Conservation (phyloP, 2,329 filamentous ascomycete genomes). For the Chaetomium sp. region DNA sequence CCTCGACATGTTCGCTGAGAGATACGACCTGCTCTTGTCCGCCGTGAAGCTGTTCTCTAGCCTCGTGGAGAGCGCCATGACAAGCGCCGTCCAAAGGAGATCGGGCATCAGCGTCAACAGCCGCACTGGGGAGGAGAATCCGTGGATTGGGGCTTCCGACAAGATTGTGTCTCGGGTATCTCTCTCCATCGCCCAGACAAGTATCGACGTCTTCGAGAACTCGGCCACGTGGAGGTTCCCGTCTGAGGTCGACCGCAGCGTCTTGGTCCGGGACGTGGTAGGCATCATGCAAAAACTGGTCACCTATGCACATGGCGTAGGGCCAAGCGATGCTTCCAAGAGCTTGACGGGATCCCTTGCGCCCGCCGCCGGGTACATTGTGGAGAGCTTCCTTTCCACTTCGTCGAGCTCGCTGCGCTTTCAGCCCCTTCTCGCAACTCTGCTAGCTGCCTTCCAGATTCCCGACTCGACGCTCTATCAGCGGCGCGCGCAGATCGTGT, state of each 20-base stretch:
- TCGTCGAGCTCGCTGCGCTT: slow-evolving; percentile 72
- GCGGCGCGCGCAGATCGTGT: slow-evolving; percentile 56
- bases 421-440: slow-evolving; percentile 72
- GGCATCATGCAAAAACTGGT: slow-evolving; percentile 72
- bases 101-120: slow-evolving; percentile 52
- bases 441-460: slow-evolving; percentile 63
- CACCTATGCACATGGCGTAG: slow-evolving; percentile 72
- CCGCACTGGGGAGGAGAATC: slow-evolving; percentile 52
- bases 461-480: slow-evolving; percentile 65
- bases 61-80: slow-evolving; percentile 74
- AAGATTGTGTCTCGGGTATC: slow-evolving; percentile 73
- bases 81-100: slow-evolving; percentile 68
- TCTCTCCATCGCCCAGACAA: slow-evolving; percentile 70
- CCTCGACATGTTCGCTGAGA: slow-evolving; percentile 74
- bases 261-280: slow-evolving; percentile 69
- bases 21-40: slow-evolving; percentile 75
- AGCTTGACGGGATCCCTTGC: slow-evolving; percentile 63
- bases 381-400: slow-evolving; percentile 74
- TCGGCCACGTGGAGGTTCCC: slow-evolving; percentile 84
- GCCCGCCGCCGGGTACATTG: slow-evolving; percentile 72
- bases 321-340: slow-evolving; percentile 51
- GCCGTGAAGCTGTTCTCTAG: slow-evolving; percentile 73
- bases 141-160: slow-evolving; percentile 74
- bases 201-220: slow-evolving; percentile 84
- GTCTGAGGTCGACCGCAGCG: slow-evolving; percentile 65